Evolutionary conservation across 1,139 yeast genomes (phyloP), one percentile per base, ranked within the genome.

Genomic region (Pichia sp.): DNA sequence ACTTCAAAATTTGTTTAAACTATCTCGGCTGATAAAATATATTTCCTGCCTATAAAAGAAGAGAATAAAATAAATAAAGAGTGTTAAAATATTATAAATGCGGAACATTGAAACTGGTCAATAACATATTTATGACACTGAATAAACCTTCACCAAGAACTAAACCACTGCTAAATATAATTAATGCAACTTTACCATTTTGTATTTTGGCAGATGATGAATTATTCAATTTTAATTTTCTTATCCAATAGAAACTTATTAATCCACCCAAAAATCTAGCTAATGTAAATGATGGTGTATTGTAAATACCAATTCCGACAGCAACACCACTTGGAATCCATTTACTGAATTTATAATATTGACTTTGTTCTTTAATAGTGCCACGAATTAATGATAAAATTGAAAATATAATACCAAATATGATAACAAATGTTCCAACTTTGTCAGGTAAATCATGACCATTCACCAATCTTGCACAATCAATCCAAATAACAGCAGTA

Each of bases 401-500:
- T 0, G 80, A 92, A 65, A 89, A 90, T 0, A 89, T 52, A 1
- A 70, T 51, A 0, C 89, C 97, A 58, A 89, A 78, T 0, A 69
- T 55, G 1, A 87, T 49, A 0, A 95, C 77, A 56, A 83, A 82
- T 44, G 70, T 73, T 48, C 75, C 71, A 0, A 87, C 96, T 51
- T 76, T 74, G 0, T 87, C 84, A 0, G 98, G 98, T 25, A 92
- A 68, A 0, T 96, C 96, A 47, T 82, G 76, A 1, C 98, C 98
- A 0, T 94, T 87, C 16, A 92, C 96, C 38, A 92, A 70, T 48
- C 98, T 69, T 1, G 97, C 87, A 62, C 97, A 89, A 62, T 92
- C 98, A 42, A 92, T 82, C 98, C 98, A 92, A 22, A 92, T 87
- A 5, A 87, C 78, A 0, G 97, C 97, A 0, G 98, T 92, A 4